phyloP scores from a whole-genome alignment of 2,329 filamentous ascomycete genomes.

The Epichloe sibirici region DNA sequence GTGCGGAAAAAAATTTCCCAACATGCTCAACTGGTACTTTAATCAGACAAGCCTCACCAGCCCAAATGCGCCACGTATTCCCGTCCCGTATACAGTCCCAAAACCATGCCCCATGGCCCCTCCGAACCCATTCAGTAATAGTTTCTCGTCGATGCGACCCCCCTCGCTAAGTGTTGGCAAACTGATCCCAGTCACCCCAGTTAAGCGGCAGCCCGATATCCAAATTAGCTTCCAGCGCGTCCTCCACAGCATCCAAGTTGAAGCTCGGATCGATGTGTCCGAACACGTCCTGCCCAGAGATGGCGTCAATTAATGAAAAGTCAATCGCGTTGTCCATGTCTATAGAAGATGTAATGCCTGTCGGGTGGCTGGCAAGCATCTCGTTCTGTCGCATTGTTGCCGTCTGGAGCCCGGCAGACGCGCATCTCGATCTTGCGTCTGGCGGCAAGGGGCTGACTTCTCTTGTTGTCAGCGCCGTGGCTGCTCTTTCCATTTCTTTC shows the following conservation, averaged over 20 bases:
- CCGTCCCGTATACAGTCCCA: too few species aligned
- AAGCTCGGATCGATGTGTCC: conserved; percentile 44
- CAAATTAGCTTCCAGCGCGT: conserved; percentile 40
- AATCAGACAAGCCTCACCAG: too few species aligned
- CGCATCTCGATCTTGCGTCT: conserved; percentile 11
- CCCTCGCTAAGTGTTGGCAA: conserved; percentile 6
- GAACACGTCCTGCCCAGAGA: conserved; percentile 40
- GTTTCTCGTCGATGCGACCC: neutral
- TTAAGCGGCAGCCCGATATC: conserved; percentile 41
- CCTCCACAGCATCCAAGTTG: conserved; percentile 40
- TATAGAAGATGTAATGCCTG: conserved; percentile 14
- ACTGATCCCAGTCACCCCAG: conserved; percentile 34
- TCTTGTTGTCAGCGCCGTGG: conserved; percentile 30
- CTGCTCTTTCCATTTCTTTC: conserved; percentile 43
- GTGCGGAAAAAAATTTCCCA: too few species aligned
- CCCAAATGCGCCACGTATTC: too few species aligned
- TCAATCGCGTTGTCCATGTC: conserved; percentile 25
- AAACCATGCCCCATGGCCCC: too few species aligned
- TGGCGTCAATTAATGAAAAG: conserved; percentile 28
- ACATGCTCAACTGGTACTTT: too few species aligned
- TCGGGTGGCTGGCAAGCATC: conserved; percentile 13
- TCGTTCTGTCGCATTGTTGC: conserved; percentile 8
- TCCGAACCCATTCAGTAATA: too few species aligned
- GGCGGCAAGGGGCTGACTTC: conserved; percentile 18
- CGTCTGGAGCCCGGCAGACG: conserved; percentile 1